Evolutionary conservation across 1,284 basidiomycete genomes (phyloP), one percentile per base, ranked within the genome.

Genomic region (Ceratobasidium papillatum): DNA sequence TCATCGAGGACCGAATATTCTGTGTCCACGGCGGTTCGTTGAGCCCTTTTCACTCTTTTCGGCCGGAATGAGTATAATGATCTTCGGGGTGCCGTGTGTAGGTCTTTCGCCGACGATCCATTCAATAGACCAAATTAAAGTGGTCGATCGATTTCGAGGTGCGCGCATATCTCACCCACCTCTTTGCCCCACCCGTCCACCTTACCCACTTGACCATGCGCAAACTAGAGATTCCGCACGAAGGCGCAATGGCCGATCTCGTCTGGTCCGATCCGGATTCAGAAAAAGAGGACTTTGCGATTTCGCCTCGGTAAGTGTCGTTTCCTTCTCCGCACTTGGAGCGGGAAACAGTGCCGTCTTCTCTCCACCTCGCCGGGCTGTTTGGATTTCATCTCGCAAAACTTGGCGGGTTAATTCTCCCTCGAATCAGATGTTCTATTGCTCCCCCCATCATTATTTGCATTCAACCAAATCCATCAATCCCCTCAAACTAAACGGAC

Each of bases 261-360:
- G 98, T 99, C 1, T 99, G 98, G 98, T 98, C 96, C 56, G 98
- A 99, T 86, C 98, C 98, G 38, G 98, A 99, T 84, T 91, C 95
- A 56, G 97, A 99, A 82, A 99, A 99, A 82, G 97, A 99, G 82
- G 98, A 99, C 80, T 99, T 99, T 82, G 97, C 97, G 51, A 99
- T 99, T 82, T 98, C 95, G 74, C 97, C 98, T 64, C 89, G 96
- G 95, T 96, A 77, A 75, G 88, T 78, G 5, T 27, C 25, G 22
- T 61, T 61, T 61, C 38, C 34, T 36, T 61, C 58, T 41, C 58
- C 34, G 9, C n/a, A 25, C 30, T 25, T 27, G 34, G 32, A 9
- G 82, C 41, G 38, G 38, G 38, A 41, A 41, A 14, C 7, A 7
- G 14, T 14, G 38, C 38, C 38, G 5, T 14, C 38, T 5, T 17